These are phyloP conservation scores for Ophiostoma piceae DNA, from an alignment of 2,329 filamentous ascomycete genomes.

Conservation along the genomic window DNA sequence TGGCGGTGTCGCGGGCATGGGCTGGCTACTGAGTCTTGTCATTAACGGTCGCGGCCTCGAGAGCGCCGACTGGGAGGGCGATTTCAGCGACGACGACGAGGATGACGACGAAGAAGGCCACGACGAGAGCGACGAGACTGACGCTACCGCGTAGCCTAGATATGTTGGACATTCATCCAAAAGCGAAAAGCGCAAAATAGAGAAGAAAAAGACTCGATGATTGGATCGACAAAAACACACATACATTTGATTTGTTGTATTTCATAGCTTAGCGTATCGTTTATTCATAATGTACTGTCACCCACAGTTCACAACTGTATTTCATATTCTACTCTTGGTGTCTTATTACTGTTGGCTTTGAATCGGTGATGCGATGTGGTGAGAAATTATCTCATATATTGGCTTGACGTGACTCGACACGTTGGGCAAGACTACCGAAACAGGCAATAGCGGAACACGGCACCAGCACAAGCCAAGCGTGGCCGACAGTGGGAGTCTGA, in stretches of 20 bases:
- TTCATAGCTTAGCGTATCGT: neutral
- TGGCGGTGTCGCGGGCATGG: conserved; percentile 72
- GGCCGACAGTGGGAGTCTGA: conserved; percentile 1
- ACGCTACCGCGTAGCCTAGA: neutral
- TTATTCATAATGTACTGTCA: neutral
- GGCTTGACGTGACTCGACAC: neutral
- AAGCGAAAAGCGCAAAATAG: no score
- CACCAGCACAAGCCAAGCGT: neutral
- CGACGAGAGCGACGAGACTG: conserved; percentile 23
- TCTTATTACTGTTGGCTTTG: neutral
- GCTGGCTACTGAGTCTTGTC: conserved; percentile 72
- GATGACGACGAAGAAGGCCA: conserved; percentile 36
- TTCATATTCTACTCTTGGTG: neutral
- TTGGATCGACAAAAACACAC: neutral
- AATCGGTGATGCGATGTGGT: neutral
- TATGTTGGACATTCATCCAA: no score
- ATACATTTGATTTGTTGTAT: neutral
- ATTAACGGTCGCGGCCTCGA: conserved; percentile 62
- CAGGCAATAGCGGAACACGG: conserved; percentile 4
- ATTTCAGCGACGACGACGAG: conserved; percentile 33
- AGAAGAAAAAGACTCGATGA: neutral
- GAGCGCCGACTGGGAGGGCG: conserved; percentile 50
- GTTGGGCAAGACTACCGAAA: conserved; percentile 1
- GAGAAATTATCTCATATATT: neutral
- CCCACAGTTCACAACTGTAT: no score